Base-by-base conservation (phyloP, 495 filamentous ascomycete genomes). In the Wilcoxina mikolae region DNA sequence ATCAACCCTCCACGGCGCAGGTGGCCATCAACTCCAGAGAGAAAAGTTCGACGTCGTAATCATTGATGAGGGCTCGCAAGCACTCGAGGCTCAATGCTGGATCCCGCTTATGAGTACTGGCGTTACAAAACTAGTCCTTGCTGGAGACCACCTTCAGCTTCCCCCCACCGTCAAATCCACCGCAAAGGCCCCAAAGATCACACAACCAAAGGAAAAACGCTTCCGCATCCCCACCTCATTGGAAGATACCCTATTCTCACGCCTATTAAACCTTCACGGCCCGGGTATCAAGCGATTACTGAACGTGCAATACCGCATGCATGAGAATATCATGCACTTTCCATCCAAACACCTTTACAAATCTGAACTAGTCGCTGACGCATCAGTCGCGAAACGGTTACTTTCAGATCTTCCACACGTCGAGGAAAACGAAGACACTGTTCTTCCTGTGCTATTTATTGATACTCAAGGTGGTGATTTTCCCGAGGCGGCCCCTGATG, bases 221-320 rank as follows among this genome's bases (percentile, higher is more conserved):
- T 26, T 51, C 0, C 47, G 59, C 35, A 55, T 60, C n/a, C 62
- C 62, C 0, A 69, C 76, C 25, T 82, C 78, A 1, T 76, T 99
- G 0, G 87, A 94, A 62, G 83, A 74, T 1, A 96, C 91, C 0
- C 72, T 99, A 3, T 99, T 99, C 66, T 89, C 95, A 65, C 75
- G 91, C 23, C 72, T 99, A 18, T 74, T 99, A 18, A 73, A 73
- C 4, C 71, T 95, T 2, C 85, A 99, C 64, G 93, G 91, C 1
- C 68, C 80, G 2, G 72, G 69, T 0, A 85, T 99, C 68, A 99
- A 96, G 71, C 73, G 83, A 23, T 91, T 95, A 82, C 75, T 96
- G 10, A 95, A 85, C n/a, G 94, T 85, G 1, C 91, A 99, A 71
- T 99, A 99, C 68, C 85, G 91, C 7, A 99, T 99, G 91, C 90